Evolutionary conservation across 192 early-diverging fungal genomes (phyloP), one percentile per base, ranked within the genome.

Genomic region (Coemansia sp.): DNA sequence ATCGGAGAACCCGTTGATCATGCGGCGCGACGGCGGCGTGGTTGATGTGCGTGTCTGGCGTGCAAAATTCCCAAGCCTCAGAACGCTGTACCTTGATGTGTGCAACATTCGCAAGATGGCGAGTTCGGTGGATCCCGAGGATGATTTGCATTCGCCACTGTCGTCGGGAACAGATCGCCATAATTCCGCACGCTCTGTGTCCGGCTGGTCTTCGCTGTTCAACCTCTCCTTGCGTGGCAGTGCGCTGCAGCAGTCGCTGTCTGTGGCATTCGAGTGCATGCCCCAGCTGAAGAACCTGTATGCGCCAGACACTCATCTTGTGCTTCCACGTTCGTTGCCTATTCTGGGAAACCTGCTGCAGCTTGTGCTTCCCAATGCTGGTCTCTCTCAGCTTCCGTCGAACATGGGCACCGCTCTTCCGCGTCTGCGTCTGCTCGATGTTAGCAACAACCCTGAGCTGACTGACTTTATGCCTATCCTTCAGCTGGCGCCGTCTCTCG

Each of bases 161-260:
- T 21, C 26, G 36, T 11, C 56, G 36, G 58, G 19, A 10, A 45
- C 46, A 2, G 62, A 59, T 13, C 56, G 49, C 16, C 39, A 41
- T 43, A 6, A n/a, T 2, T 4, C 47, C 15, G 4, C 21, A 9
- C 15, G 26, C 1, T 10, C 41, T 11, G 26, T 41, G 13, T 41
- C 13, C 4, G 62, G 37, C 2, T 82, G 80, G 80, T 37, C 65
- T 11, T 74, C 80, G 13, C 56, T 82, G 56, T 71, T 69, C 56
- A 82, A 82, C 26, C 68, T 82, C 3, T 82, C 80, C 57, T 61
- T 82, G 45, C 80, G 80, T 15, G 80, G 80, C 11, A 73, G 73
- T 18, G 69, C 71, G 40, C 47, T 73, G 37, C 71, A 68, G 56
- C 72, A 71, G 45, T 45, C 65, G 45, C 65, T 82, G 37, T 65